Evolutionary conservation across 768 basidiomycete species (phyloP).

Genomic region (Leucosporidium yakuticum): DNA sequence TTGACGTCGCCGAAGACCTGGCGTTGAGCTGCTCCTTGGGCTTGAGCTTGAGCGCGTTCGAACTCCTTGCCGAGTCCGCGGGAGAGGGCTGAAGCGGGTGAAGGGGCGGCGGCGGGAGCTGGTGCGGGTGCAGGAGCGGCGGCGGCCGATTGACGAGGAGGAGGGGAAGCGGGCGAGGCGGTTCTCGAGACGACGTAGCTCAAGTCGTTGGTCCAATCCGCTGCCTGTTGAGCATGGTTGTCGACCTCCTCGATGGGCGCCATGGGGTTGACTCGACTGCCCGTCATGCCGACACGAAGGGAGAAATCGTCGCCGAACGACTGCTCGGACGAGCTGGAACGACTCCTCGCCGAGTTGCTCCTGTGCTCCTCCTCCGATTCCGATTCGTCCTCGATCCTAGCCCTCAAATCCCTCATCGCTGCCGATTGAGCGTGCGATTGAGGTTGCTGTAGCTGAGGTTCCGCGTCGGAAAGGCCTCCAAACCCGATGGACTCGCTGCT

Average conservation of each 20-base stretch:
- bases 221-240: background rate
- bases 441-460: too few species aligned
- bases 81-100: background rate
- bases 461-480: background rate
- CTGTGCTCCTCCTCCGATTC: background rate
- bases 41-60: background rate
- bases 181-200: constrained; percentile 1
- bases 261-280: background rate
- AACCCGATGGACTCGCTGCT: background rate
- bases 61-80: background rate
- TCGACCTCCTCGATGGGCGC: background rate
- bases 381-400: constrained; percentile 17
- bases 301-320: constrained; percentile 8
- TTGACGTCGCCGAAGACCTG: background rate
- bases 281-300: constrained; percentile 3
- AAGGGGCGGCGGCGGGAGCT: background rate
- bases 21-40: background rate
- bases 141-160: background rate
- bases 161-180: background rate
- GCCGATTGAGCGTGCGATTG: too few species aligned
- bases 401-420: background rate
- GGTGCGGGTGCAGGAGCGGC: background rate
- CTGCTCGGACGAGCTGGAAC: background rate
- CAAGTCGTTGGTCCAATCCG: constrained; percentile 3
- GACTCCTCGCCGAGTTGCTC: background rate